These are phyloP conservation scores for Nigrospora osmanthi DNA, from an alignment of 2,329 filamentous ascomycete species.

Conservation along the genomic window DNA sequence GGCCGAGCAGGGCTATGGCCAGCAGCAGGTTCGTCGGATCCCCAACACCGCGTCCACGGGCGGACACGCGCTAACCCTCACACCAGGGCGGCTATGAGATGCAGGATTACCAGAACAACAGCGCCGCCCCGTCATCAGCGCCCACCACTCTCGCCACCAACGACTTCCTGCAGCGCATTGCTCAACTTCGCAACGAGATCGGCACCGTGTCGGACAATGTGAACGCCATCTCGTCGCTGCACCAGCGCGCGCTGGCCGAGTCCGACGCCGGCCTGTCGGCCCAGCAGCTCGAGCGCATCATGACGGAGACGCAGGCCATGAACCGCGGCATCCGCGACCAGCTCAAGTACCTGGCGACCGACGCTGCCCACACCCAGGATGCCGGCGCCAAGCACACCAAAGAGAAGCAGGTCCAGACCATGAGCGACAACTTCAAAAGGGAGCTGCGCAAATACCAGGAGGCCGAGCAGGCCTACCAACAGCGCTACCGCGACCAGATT, in stretches of 20 bases:
- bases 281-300: constrained; percentile 56
- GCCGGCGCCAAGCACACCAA: constrained; percentile 54
- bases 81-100: constrained; percentile 35
- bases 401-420: constrained; percentile 57
- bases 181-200: constrained; percentile 61
- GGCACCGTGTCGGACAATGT: constrained; percentile 58
- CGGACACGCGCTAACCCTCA: neutral
- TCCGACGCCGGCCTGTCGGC: constrained; percentile 46
- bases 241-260: constrained; percentile 64
- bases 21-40: constrained; percentile 30
- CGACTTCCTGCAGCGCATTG: constrained; percentile 62
- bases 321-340: constrained; percentile 73
- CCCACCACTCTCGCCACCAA: constrained; percentile 45
- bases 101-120: constrained; percentile 35
- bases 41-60: neutral
- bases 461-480: constrained; percentile 64
- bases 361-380: constrained; percentile 56
- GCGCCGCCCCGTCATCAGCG: constrained; percentile 8
- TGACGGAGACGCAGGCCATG: constrained; percentile 62
- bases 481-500: constrained; percentile 70
- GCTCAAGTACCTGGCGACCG: constrained; percentile 67
- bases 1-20: constrained; percentile 37
- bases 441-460: constrained; percentile 63
- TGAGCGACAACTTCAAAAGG: constrained; percentile 66
- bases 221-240: constrained; percentile 58